Percentiles rank a stretch among this genome's conserved stretches.
Conservation (phyloP, 1,139 yeast genomes). For the Candida mesenterica region DNA sequence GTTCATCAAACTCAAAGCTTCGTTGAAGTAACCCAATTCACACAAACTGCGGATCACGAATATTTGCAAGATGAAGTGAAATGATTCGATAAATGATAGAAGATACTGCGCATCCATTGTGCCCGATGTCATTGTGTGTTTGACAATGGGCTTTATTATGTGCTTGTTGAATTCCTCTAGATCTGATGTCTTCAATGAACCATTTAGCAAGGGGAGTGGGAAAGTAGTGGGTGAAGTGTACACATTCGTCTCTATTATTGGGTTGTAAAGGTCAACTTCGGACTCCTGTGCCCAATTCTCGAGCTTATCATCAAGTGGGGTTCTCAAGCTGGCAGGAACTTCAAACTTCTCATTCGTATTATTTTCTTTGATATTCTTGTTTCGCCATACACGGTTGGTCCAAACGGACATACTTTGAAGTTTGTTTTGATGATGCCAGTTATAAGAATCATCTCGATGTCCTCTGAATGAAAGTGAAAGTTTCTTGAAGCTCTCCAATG, state of each 20-base stretch:
- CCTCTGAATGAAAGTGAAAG: slow-evolving; percentile 21
- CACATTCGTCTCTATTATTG: slow-evolving; percentile 28
- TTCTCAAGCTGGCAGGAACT: slow-evolving; percentile 13
- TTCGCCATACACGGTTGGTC: slow-evolving; percentile 26
- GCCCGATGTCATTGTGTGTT: slow-evolving; percentile 12
- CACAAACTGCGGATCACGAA: slow-evolving; percentile 32
- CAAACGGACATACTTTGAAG: slow-evolving; percentile 16
- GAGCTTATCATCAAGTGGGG: slow-evolving; percentile 21
- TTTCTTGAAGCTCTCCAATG: slow-evolving; percentile 27
- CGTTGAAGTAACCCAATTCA: slow-evolving; percentile 21
- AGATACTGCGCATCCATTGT: slow-evolving; percentile 14
- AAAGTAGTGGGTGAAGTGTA: slow-evolving; percentile 22
- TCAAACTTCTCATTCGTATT: slow-evolving; percentile 10
- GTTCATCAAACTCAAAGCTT: slow-evolving; percentile 27
- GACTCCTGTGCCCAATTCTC: slow-evolving; percentile 10
- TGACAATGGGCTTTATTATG: slow-evolving; percentile 18
- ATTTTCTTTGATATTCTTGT: slow-evolving; percentile 22
- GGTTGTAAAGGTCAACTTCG: slow-evolving; percentile 20
- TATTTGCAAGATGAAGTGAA: slow-evolving; percentile 26
- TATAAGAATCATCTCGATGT: slow-evolving; percentile 9
- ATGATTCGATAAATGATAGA: slow-evolving; percentile 18
- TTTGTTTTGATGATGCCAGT: slow-evolving; percentile 10
- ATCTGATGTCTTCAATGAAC: slow-evolving; percentile 26
- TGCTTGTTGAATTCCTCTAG: slow-evolving; percentile 30
- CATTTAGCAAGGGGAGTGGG: slow-evolving; percentile 28